A percentile compares a stretch with the other conserved stretches of the same genome.
Conservation (phyloP, 2,329 filamentous ascomycete species). For the Albifimbria verrucaria region DNA sequence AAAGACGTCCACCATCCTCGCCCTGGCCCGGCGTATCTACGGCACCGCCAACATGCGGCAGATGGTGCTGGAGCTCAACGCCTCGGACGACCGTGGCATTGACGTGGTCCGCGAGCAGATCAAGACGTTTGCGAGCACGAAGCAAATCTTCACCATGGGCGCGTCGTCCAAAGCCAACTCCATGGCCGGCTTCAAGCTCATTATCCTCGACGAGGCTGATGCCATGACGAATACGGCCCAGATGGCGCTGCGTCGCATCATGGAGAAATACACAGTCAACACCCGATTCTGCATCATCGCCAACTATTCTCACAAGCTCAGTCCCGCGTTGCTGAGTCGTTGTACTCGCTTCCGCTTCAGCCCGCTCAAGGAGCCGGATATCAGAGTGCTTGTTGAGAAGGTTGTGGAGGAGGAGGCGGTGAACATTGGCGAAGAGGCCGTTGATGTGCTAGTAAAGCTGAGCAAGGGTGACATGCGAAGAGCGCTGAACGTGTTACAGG, state of each 20-base stretch:
- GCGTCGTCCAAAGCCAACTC: slow-evolving; percentile 41
- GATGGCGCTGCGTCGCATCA: slow-evolving; percentile 94
- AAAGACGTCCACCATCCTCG: slow-evolving; percentile 95
- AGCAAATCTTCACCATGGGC: slow-evolving; percentile 81
- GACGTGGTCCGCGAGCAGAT: slow-evolving; percentile 98
- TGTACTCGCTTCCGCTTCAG: slow-evolving; percentile 96
- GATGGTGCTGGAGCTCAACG: slow-evolving; percentile 98
- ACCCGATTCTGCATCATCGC: slow-evolving; percentile 98
- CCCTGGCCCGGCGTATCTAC: slow-evolving; percentile 90
- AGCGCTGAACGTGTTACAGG: slow-evolving; percentile 91
- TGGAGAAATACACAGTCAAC: slow-evolving; percentile 99
- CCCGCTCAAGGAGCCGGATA: slow-evolving; percentile 85
- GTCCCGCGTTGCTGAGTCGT: slow-evolving; percentile 83
- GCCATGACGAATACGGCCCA: slow-evolving; percentile 99
- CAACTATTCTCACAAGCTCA: slow-evolving; percentile 98
- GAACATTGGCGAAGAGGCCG: slow-evolving; percentile 76
- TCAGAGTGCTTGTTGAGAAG: slow-evolving; percentile 78
- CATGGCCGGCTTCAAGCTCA: slow-evolving; percentile 84
- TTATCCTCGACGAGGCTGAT: slow-evolving; percentile 97
- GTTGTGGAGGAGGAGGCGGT: slow-evolving; percentile 86
- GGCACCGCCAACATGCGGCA: slow-evolving; percentile 89
- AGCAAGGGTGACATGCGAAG: slow-evolving; percentile 96
- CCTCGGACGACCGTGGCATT: slow-evolving; percentile 94
- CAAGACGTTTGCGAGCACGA: slow-evolving; percentile 97
- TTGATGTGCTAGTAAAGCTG: slow-evolving; percentile 77